Evolutionary conservation across 1,284 basidiomycete genomes (phyloP).

Genomic region (Moniliella sp.): DNA sequence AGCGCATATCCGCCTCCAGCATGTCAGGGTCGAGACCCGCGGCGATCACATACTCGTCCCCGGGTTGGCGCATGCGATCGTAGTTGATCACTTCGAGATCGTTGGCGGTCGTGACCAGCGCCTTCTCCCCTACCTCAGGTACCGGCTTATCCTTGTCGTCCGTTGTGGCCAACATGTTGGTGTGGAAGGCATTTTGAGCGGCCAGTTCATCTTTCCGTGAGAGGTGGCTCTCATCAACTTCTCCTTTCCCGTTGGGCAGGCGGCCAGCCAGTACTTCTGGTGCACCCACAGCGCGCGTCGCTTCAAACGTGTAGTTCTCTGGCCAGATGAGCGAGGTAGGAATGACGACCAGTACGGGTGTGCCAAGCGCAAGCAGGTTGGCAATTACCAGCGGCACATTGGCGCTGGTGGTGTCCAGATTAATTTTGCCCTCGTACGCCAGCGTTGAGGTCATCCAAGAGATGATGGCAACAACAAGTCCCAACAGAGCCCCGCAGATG

Average conservation of each 20-base stretch:
- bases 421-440: conserved; percentile 59
- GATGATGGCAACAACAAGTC: conserved; percentile 50
- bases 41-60: conserved; percentile 3
- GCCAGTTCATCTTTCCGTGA: no score
- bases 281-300: conserved; percentile 17
- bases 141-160: not conserved
- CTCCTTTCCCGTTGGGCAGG: conserved; percentile 1
- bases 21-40: conserved; percentile 15
- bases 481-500: conserved; percentile 48
- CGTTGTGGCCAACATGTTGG: not conserved
- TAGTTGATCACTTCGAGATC: not conserved
- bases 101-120: not conserved
- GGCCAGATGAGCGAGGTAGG: conserved; percentile 27
- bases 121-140: not conserved
- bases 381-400: conserved; percentile 51
- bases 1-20: conserved; percentile 6
- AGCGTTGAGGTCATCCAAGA: conserved; percentile 55
- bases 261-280: not conserved
- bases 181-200: conserved; percentile 1
- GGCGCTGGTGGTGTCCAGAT: conserved; percentile 45
- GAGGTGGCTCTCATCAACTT: not conserved
- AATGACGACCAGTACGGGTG: conserved; percentile 55
- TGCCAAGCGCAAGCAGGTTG: conserved; percentile 61
- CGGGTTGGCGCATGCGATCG: not conserved
- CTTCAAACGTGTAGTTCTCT: conserved; percentile 21